phyloP scores from a whole-genome alignment of 148 eudicot species.

The Silene latifolia region DNA sequence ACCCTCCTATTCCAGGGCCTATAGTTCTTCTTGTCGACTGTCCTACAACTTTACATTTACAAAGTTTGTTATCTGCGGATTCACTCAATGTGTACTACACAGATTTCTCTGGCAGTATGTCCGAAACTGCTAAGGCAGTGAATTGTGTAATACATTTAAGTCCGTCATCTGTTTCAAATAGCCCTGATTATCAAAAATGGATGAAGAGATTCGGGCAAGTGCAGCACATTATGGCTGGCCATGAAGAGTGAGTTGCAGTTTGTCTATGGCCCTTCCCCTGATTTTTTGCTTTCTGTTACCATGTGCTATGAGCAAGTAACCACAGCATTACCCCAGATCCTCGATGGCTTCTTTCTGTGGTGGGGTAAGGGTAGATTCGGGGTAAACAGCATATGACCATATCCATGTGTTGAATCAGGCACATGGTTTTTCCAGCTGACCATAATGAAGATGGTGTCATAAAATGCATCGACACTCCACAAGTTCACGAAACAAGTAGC shows the following conservation, averaged over 20 bases:
- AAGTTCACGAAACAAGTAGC: too few relatives aligned
- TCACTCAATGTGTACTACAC: slow-evolving; percentile 53
- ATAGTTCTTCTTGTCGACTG: slow-evolving; percentile 80
- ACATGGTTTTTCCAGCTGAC: too few relatives aligned
- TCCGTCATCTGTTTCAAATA: slow-evolving; percentile 53
- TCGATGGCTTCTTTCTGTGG: too few relatives aligned
- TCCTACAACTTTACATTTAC: slow-evolving; percentile 71
- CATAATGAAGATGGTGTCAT: too few relatives aligned
- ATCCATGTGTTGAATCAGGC: too few relatives aligned
- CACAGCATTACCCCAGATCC: too few relatives aligned
- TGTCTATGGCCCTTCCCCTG: neutral
- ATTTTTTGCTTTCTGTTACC: neutral
- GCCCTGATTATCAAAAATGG: slow-evolving; percentile 61
- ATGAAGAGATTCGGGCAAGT: slow-evolving; percentile 69
- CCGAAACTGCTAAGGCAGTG: slow-evolving; percentile 49
- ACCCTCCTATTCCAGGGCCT: slow-evolving; percentile 91
- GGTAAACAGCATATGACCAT: too few relatives aligned
- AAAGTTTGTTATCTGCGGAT: slow-evolving; percentile 44
- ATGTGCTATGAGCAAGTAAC: too few relatives aligned
- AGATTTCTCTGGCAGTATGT: slow-evolving; percentile 31
- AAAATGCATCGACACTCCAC: too few relatives aligned
- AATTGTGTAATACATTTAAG: slow-evolving; percentile 80
- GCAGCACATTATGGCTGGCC: slow-evolving; percentile 93
- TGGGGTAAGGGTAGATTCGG: too few relatives aligned
- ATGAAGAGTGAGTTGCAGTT: slow-evolving; percentile 57